These are phyloP conservation scores for Schizopora paradoxa DNA, from an alignment of 1,284 basidiomycete genomes.

Conservation along the genomic window DNA sequence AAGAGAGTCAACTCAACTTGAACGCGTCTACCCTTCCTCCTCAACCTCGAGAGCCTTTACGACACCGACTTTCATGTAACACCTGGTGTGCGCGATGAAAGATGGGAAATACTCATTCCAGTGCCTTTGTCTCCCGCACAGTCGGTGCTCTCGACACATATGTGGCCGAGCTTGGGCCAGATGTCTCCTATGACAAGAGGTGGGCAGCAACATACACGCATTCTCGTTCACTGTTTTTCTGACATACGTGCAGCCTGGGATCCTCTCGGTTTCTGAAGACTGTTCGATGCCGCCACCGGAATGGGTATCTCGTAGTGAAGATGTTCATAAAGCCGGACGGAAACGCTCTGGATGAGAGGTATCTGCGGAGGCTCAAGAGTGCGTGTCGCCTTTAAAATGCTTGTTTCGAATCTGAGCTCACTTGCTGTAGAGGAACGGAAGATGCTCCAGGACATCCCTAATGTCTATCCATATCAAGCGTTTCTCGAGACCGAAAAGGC, in stretches of 20 bases:
- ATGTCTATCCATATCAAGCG: constrained; percentile 86
- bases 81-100: no score
- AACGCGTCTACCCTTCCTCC: no score
- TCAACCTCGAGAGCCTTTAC: no score
- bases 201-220: constrained; percentile 30
- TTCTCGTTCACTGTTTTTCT: constrained; percentile 4
- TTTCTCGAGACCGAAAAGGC: constrained; percentile 96
- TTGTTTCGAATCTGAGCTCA: neutral
- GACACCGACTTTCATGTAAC: no score
- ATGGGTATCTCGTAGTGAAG: constrained; percentile 71
- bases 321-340: constrained; percentile 83
- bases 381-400: constrained; percentile 15
- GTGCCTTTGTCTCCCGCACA: constrained; percentile 58
- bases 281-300: constrained; percentile 69
- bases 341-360: constrained; percentile 58
- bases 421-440: constrained; percentile 70
- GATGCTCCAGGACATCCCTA: constrained; percentile 76
- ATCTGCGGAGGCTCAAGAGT: constrained; percentile 66
- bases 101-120: constrained; percentile 71
- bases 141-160: constrained; percentile 84
- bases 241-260: constrained; percentile 53
- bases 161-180: constrained; percentile 79
- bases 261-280: constrained; percentile 96
- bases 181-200: constrained; percentile 90
- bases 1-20: no score